These are phyloP conservation scores for Nothophoma quercina DNA, from an alignment of 2,329 filamentous ascomycete genomes.

Conservation along the genomic window DNA sequence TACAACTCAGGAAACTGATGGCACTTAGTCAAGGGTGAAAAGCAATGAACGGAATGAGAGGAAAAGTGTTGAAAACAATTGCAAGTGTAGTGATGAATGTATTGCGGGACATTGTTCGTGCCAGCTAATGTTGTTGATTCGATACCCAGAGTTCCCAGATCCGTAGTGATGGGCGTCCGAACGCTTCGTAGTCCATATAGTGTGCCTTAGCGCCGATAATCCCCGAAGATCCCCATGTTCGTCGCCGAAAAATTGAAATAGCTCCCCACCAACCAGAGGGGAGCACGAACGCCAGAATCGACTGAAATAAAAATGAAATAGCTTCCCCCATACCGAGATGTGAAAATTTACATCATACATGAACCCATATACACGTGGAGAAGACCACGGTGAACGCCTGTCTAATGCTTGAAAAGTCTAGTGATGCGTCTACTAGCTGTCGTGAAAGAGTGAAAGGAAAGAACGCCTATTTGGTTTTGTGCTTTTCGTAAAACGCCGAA, in stretches of 20 bases:
- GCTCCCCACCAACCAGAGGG: constrained; percentile 37
- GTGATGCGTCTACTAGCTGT: constrained; percentile 11
- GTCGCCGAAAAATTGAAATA: constrained; percentile 46
- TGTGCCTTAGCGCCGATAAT: constrained; percentile 10
- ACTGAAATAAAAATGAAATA: constrained; percentile 36
- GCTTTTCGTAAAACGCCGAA: constrained; percentile 24
- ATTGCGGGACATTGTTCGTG: too few species aligned
- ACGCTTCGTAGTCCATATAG: constrained; percentile 12
- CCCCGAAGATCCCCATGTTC: constrained; percentile 16
- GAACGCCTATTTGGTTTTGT: constrained; percentile 19
- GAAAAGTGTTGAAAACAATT: too few species aligned
- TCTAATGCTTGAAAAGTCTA: constrained; percentile 32
- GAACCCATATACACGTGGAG: too few species aligned
- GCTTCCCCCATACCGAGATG: constrained; percentile 30
- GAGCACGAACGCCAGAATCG: constrained; percentile 4
- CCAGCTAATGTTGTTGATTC: too few species aligned
- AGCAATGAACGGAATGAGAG: too few species aligned
- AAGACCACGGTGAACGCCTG: constrained; percentile 23
- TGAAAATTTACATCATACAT: constrained; percentile 31
- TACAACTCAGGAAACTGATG: too few species aligned
- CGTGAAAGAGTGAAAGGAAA: constrained; percentile 9
- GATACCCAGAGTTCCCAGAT: too few species aligned
- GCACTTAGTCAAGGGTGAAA: too few species aligned
- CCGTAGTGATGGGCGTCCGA: constrained; percentile 18
- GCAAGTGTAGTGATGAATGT: too few species aligned